Percentiles rank a stretch among this genome's conserved stretches.
These are phyloP conservation scores for Darksidea phi DNA, from an alignment of 495 filamentous ascomycete species.

Conservation along the genomic window DNA sequence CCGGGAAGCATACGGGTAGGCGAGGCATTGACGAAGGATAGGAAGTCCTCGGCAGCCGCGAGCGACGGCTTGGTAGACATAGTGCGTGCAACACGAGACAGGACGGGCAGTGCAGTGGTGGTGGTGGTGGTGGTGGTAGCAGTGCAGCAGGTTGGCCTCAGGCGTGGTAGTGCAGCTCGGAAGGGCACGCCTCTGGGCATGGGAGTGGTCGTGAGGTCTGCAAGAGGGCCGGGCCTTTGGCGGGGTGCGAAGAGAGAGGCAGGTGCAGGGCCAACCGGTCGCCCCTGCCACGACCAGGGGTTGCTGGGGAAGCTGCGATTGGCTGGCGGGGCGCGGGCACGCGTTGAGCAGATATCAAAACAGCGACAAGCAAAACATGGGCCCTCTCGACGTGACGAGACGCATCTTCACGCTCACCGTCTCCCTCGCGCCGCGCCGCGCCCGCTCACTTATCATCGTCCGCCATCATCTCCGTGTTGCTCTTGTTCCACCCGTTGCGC, in stretches of 20 bases:
- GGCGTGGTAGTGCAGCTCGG: slow-evolving; percentile 22
- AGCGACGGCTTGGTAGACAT: slow-evolving; percentile 40
- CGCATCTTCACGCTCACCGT: slow-evolving; percentile 1
- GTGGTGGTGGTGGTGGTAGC: neutral
- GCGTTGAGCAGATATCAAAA: slow-evolving; percentile 17
- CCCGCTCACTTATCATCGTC: neutral
- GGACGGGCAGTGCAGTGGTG: neutral
- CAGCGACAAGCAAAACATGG: slow-evolving; percentile 17
- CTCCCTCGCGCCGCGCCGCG: neutral
- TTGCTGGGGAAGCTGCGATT: slow-evolving; percentile 7
- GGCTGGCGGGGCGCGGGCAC: slow-evolving; percentile 8
- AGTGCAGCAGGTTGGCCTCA: slow-evolving; percentile 10
- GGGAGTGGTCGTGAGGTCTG: slow-evolving; percentile 29
- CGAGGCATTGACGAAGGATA: slow-evolving; percentile 91
- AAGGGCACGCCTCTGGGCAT: slow-evolving; percentile 17
- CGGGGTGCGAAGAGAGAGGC: slow-evolving; percentile 11
- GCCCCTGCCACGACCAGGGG: neutral
- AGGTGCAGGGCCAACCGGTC: neutral
- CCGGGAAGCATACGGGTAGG: slow-evolving; percentile 72
- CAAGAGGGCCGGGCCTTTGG: slow-evolving; percentile 4
- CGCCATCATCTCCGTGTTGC: neutral
- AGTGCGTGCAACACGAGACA: slow-evolving; percentile 7
- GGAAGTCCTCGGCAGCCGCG: slow-evolving; percentile 72
- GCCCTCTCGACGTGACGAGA: slow-evolving; percentile 21
- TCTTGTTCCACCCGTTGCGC: neutral